A percentile compares a stretch with the other conserved stretches of the same genome.
Conservation (phyloP, 257 asterid species). For the Solanum bulbocastanum region DNA sequence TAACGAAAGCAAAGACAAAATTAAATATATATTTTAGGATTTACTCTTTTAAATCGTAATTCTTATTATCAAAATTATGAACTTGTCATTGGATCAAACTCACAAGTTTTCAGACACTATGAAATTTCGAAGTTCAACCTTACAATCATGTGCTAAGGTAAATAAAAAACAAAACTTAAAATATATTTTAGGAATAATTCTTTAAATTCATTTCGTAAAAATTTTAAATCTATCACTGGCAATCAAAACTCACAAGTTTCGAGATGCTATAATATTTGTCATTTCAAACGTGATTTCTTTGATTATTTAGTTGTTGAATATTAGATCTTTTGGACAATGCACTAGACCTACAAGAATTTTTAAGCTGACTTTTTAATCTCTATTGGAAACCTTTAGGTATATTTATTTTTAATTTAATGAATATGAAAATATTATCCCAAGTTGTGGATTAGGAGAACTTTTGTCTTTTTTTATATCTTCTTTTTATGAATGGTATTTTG, state of each 20-base stretch:
- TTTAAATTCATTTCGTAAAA: neutral
- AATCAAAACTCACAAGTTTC: neutral
- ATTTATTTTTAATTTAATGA: neutral
- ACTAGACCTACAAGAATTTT: neutral
- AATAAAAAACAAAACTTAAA: neutral
- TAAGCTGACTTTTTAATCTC: neutral
- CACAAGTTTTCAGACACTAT: neutral
- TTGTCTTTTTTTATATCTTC: neutral
- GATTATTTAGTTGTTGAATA: neutral
- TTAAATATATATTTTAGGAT: neutral
- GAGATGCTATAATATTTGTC: neutral
- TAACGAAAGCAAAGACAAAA: neutral
- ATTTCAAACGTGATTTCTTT: neutral
- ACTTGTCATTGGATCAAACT: neutral
- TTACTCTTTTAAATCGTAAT: neutral
- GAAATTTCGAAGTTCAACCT: neutral
- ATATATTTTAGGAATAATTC: neutral
- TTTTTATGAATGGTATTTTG: neutral
- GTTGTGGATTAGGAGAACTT: neutral
- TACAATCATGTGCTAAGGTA: neutral
- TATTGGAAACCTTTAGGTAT: neutral
- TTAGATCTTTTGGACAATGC: neutral
- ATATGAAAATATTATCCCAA: neutral
- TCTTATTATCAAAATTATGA: neutral
- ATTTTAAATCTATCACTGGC: neutral